Base-by-base conservation (phyloP, 1,284 basidiomycete species). In the Ustilago esculenta region DNA sequence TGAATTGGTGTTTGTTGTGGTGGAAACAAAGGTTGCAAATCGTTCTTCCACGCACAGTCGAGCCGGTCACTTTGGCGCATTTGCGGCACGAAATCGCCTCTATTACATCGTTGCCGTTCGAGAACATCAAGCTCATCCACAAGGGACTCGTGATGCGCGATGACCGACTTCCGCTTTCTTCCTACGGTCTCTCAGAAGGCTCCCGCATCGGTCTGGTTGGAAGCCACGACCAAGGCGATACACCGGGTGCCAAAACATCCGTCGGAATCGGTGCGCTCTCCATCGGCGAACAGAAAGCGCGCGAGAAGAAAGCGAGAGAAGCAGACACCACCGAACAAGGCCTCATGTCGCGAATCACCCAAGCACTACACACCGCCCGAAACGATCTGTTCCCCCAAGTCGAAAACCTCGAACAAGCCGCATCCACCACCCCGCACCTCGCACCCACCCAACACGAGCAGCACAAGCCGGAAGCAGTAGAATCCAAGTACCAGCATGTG, bases 61-160 rank as follows among this genome's bases (percentile, higher is more conserved):
- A 53, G 20, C 64, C 66, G 3, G 60, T 70, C 0, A 78, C 73
- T 0, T 68, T 81, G 9, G 65, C 57, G 5, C 55, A 76, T 41
- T 64, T 81, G 41, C 77, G 77, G 37, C 63, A 74, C 30, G 71
- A 73, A 33, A 57, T 81, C 30, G 51, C 75, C 0, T 53, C 75
- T 5, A 59, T 76, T 35, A 81, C 77, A 3, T 61, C 64, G 23
- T 44, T 81, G 0, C 74, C 79, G 6, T 65, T 57, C 29, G 63
- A 73, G 7, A 69, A 75, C 32, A 57, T 76, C 50, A 73, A 76
- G 43, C 54, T 81, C 21, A 70, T 79, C 40, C 68, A 67, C 34
- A 47, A 64, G 11, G 80, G 80, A 2, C 52, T 79, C 15, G 43
- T 80, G 20, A 59, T 81, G 50, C 69, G 70, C 25, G 80, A 81